Evolutionary conservation across 2,329 filamentous ascomycete genomes (phyloP), one percentile per base, ranked within the genome.

Genomic region (Fusarium albosuccineum): DNA sequence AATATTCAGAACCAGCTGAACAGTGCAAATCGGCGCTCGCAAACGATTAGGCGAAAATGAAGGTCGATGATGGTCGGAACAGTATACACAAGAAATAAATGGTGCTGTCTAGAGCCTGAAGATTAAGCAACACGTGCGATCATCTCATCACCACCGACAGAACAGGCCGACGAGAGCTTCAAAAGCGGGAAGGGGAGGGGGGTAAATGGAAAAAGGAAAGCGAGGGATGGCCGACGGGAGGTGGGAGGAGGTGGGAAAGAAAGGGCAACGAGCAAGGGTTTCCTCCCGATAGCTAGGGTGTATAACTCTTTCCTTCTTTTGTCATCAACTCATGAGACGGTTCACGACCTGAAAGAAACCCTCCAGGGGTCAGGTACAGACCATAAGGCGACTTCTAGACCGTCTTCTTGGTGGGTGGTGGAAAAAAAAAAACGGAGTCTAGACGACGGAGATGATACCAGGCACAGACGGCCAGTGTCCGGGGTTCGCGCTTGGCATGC

Each of bases 11-110:
- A 50, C 67, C 67, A 69, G 67, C 67, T 69, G 67, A 69, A 68
- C 40, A 54, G 37, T 34, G 6, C 11, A 33, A 33, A 17, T 34
- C n/a, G 27, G 27, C 29, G 30, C n/a, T 22, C n/a, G 37, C 22
- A 22, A 51, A 49, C 36, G 41, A 39, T 42, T 41, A 29, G 40
- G 46, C 27, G 48, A 17, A 27, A 59, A 53, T 22, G 22, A 22
- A 22, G 22, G 22, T 22, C 22, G 22, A 22, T 22, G 22, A 22
- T 22, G 45, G 36, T 62, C 57, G 60, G 27, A 61, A 58, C 17
- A 55, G 42, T 65, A 65, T 70, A 65, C 53, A 66, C 56, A 68
- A 65, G 67, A 70, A 57, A 78, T 78, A 76, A 49, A 64, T 44
- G 57, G 40, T 67, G 67, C 60, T 72, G 70, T 70, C 68, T 70